Conservation (phyloP, 345 rosid genomes). For the Rhodamnia argentea region DNA sequence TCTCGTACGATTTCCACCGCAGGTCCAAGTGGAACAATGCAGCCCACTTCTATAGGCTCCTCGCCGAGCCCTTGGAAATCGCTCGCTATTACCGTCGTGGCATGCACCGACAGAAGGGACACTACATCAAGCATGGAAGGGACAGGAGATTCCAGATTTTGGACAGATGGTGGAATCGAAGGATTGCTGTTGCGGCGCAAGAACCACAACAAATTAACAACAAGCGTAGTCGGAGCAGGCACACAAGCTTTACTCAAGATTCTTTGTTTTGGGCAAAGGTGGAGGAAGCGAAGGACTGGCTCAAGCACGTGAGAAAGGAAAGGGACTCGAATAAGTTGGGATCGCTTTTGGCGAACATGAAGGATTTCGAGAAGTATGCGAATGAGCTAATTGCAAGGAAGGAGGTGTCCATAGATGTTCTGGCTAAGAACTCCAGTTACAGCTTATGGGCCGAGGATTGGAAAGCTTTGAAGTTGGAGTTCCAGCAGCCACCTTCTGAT, state of each 20-base stretch:
- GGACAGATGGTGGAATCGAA: constrained; percentile 54
- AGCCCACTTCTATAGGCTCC: constrained; percentile 58
- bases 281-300: constrained; percentile 61
- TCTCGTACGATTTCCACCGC: constrained; percentile 53
- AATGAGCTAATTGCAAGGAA: constrained; percentile 24
- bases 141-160: constrained; percentile 58
- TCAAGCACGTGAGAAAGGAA: constrained; percentile 29
- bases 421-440: constrained; percentile 60
- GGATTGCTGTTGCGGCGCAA: not conserved
- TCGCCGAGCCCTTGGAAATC: constrained; percentile 73
- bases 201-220: not conserved
- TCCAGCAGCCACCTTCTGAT: constrained; percentile 3
- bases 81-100: constrained; percentile 43
- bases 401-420: constrained; percentile 64
- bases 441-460: constrained; percentile 37
- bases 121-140: constrained; percentile 52
- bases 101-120: constrained; percentile 13
- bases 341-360: constrained; percentile 20
- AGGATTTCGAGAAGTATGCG: constrained; percentile 27
- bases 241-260: constrained; percentile 66
- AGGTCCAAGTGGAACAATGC: constrained; percentile 53
- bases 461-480: constrained; percentile 16
- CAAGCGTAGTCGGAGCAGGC: constrained; percentile 23
- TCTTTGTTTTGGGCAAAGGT: constrained; percentile 82
- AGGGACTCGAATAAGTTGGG: constrained; percentile 8